phyloP scores from a whole-genome alignment of 139 green algal genomes.

The Zygnema cylindricum region DNA sequence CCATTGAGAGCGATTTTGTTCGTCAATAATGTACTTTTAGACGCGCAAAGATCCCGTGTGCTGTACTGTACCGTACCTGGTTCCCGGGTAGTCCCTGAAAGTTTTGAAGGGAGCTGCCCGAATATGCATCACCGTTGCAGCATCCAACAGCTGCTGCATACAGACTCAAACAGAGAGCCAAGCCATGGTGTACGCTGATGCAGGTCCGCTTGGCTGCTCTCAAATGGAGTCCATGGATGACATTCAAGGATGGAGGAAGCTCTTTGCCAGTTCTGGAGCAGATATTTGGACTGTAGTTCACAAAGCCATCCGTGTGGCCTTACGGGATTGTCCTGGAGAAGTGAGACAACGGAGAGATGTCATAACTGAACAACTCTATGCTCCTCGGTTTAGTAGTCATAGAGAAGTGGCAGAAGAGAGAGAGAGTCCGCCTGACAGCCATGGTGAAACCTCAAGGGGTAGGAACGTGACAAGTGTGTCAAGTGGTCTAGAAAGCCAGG shows the following conservation, averaged over 20 bases:
- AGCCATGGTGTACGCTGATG: too few species aligned
- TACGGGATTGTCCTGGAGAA: constrained; percentile 15
- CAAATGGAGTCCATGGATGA: constrained; percentile 30
- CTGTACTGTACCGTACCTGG: too few species aligned
- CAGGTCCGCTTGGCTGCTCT: too few species aligned
- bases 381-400: not conserved
- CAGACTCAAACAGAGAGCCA: too few species aligned
- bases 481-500: not conserved
- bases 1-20: too few species aligned
- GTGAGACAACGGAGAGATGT: constrained; percentile 17
- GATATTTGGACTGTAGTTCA: constrained; percentile 43
- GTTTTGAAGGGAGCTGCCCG: too few species aligned
- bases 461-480: not conserved
- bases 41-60: too few species aligned
- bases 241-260: constrained; percentile 24
- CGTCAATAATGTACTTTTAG: too few species aligned
- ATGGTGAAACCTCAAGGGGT: not conserved
- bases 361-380: constrained; percentile 33
- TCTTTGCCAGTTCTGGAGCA: constrained; percentile 15
- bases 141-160: too few species aligned
- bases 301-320: not conserved
- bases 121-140: too few species aligned
- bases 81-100: too few species aligned
- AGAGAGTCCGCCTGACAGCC: not conserved
- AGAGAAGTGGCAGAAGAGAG: too few species aligned